Evolutionary conservation across 2,329 filamentous ascomycete species (phyloP).

Genomic region (Arthrocladium fulminans): DNA sequence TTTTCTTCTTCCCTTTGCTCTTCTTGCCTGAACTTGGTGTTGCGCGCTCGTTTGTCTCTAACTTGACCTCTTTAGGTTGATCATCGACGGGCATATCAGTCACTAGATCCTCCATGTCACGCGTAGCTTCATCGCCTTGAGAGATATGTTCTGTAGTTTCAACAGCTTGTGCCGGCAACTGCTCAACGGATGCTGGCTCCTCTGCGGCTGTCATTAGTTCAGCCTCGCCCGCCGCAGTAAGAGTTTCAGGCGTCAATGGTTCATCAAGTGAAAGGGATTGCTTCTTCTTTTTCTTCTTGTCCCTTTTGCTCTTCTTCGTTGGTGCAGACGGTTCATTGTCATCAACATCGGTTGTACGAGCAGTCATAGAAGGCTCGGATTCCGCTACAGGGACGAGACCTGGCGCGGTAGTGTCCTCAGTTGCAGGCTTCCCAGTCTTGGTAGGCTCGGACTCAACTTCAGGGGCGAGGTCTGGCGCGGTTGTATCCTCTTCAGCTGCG

Average conservation of each 20-base stretch:
- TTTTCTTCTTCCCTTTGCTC: background rate
- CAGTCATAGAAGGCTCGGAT: too few relatives aligned
- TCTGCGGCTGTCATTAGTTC: background rate
- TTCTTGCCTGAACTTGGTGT: background rate
- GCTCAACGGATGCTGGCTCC: background rate
- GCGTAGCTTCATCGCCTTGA: background rate
- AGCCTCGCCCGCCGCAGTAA: background rate
- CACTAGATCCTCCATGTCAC: background rate
- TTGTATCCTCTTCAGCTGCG: too few relatives aligned
- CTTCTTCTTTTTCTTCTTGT: constrained; percentile 5
- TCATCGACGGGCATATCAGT: background rate
- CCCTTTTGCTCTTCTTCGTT: constrained; percentile 3
- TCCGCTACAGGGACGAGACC: too few relatives aligned
- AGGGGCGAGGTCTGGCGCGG: background rate
- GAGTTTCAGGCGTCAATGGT: background rate
- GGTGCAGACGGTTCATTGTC: background rate
- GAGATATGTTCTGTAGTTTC: background rate
- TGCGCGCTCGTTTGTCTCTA: background rate
- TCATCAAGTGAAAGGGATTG: background rate
- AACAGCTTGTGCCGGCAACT: background rate
- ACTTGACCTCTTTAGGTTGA: background rate
- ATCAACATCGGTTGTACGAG: too few relatives aligned
- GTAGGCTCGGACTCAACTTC: background rate
- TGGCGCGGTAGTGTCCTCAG: too few relatives aligned
- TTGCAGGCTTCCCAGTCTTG: background rate